These are phyloP conservation scores for Fusarium tjaetaba DNA, from an alignment of 2,329 filamentous ascomycete genomes.

Conservation along the genomic window DNA sequence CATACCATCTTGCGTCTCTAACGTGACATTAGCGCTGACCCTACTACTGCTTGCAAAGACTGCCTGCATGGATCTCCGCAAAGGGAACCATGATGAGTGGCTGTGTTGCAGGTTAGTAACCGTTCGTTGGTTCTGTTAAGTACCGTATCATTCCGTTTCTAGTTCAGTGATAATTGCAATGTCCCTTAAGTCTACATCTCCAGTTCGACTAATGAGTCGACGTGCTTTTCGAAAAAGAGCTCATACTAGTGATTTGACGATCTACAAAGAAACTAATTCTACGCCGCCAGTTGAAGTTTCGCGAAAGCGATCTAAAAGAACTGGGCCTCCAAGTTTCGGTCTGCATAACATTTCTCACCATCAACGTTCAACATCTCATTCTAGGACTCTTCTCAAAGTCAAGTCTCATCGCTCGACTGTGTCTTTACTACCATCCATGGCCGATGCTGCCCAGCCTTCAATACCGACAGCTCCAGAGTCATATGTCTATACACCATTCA, in stretches of 20 bases:
- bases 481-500: constrained; percentile 41
- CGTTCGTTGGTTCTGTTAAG: neutral
- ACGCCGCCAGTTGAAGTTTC: neutral
- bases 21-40: constrained; percentile 1
- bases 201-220: neutral
- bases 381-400: neutral
- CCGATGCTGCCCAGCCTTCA: neutral
- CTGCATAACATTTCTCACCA: neutral
- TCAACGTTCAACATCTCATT: neutral
- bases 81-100: neutral
- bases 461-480: neutral
- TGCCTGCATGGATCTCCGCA: neutral
- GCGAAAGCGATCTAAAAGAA: constrained; percentile 14
- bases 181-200: neutral
- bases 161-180: constrained; percentile 6
- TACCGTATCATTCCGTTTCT: neutral
- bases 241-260: neutral
- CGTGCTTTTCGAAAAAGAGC: neutral
- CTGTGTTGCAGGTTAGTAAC: neutral
- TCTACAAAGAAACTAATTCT: neutral
- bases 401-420: constrained; percentile 8
- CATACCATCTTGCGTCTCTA: neutral
- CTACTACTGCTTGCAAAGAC: neutral
- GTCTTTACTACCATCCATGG: constrained; percentile 25
- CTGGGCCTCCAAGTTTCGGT: constrained; percentile 1